Evolutionary conservation across 208 protist species (phyloP), one percentile per base, ranked within the genome.

Genomic region (Leishmania aethiopica): DNA sequence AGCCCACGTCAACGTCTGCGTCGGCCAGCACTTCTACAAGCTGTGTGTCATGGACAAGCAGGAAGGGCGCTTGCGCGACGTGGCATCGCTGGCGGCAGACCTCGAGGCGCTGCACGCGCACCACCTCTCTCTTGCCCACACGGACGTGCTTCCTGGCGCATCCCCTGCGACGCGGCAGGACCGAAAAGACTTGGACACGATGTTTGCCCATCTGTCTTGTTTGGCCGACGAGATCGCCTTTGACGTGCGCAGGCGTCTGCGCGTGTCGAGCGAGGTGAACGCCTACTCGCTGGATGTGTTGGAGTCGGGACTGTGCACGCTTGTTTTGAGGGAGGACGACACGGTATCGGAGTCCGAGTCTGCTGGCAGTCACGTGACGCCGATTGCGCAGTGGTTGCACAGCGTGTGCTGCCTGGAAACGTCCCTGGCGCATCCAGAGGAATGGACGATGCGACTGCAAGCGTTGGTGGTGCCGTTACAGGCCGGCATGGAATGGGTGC

Each of bases 1-100:
- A 6, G 69, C 81, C 2, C 93, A 97, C 84, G 85, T 97, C 53
- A 92, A 90, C 57, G 93, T 97, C 13, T 97, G 94, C 78, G 90
- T 89, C 64, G 93, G 92, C 0, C 64, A 77, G 42, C 88, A 87
- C 60, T 97, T 91, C 86, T 97, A 97, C 86, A 85, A 83, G 53
- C 74, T 97, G 45, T 75, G 80, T 28, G 91, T 96, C 11, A 79
- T 96, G 8, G 89, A 96, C 78, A 67, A 59, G n/a, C 77, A 37
- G 7, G n/a, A 49, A 3, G 71, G 88, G 22, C 55, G 78, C 70
- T 51, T 91, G 62, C 62, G 76, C 37, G 57, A 59, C 25, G 75
- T 78, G 10, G 78, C 70, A 0, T 74, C 89, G 47, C 66, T 88
- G 10, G 84, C 80, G 8, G 57, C 51, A 10, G 85, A 75, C 11